These are phyloP conservation scores for Strobilomyces confusus DNA, from an alignment of 768 basidiomycete species.

Conservation along the genomic window DNA sequence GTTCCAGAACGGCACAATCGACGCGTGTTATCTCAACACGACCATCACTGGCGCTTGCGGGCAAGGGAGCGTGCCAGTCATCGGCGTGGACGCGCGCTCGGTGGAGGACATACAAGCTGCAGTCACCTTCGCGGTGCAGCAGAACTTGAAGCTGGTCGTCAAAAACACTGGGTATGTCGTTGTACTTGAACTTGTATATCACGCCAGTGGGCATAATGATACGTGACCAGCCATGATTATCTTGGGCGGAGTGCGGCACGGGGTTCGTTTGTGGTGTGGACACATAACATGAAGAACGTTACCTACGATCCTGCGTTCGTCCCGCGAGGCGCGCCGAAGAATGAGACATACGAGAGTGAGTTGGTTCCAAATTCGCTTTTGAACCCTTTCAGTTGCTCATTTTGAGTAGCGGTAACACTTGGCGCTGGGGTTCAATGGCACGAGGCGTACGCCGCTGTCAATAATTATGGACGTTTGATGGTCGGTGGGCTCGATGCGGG, in stretches of 20 bases:
- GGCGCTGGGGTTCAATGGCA: conserved; percentile 33
- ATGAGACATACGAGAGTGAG: conserved; percentile 21
- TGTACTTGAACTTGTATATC: neutral
- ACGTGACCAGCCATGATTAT: conserved; percentile 31
- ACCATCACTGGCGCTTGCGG: conserved; percentile 17
- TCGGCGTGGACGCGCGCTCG: conserved; percentile 24
- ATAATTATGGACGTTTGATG: conserved; percentile 36
- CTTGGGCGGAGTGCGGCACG: conserved; percentile 39
- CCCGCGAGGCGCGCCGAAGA: conserved; percentile 30
- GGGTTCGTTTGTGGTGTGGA: conserved; percentile 41
- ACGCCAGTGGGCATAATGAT: neutral
- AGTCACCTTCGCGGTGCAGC: conserved; percentile 20
- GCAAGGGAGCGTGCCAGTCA: conserved; percentile 24
- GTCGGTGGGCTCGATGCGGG: conserved; percentile 40
- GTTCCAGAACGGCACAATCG: conserved; percentile 44
- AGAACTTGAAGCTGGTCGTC: conserved; percentile 22
- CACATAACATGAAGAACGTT: conserved; percentile 40
- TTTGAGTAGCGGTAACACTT: neutral
- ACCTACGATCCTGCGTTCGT: conserved; percentile 28
- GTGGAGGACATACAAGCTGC: conserved; percentile 26
- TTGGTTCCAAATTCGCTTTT: neutral
- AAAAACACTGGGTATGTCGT: conserved; percentile 27
- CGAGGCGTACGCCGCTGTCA: conserved; percentile 40
- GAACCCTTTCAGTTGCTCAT: no score
- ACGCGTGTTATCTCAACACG: conserved; percentile 32